Conservation (phyloP, 257 asterid genomes). For the Solanum bukasovii region DNA sequence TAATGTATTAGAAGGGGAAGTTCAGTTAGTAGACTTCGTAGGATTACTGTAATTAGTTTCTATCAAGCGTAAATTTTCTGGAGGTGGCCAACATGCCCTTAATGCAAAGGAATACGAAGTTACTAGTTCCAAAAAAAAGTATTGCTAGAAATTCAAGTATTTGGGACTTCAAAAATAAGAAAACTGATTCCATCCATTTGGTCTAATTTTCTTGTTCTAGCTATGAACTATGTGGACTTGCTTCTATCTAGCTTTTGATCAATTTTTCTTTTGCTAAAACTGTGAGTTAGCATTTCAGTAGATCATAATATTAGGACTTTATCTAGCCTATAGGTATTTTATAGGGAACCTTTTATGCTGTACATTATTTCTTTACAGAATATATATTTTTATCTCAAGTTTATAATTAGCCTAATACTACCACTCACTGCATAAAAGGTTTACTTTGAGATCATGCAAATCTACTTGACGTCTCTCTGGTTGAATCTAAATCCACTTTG, state of each 20-base stretch:
- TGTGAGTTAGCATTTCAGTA: neutral
- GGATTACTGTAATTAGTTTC: neutral
- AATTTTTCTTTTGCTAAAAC: neutral
- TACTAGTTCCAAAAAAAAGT: neutral
- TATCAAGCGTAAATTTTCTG: neutral
- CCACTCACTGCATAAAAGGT: neutral
- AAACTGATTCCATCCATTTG: neutral
- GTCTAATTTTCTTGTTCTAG: neutral
- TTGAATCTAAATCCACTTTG: neutral
- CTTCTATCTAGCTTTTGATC: neutral
- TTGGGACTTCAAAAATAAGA: neutral
- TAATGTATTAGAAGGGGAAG: neutral
- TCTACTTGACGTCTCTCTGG: neutral
- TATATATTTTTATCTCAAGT: neutral
- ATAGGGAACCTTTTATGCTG: neutral
- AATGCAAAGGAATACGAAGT: neutral
- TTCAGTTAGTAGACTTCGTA: neutral
- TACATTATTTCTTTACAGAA: neutral
- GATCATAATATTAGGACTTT: neutral
- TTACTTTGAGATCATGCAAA: neutral
- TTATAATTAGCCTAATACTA: neutral
- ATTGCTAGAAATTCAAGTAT: neutral
- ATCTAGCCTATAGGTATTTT: neutral
- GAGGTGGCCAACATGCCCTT: neutral
- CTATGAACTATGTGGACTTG: neutral